Evolutionary conservation across 169 alveolate species (phyloP), one percentile per base, ranked within the genome.

Genomic region (Prorocentrum cordatum): DNA sequence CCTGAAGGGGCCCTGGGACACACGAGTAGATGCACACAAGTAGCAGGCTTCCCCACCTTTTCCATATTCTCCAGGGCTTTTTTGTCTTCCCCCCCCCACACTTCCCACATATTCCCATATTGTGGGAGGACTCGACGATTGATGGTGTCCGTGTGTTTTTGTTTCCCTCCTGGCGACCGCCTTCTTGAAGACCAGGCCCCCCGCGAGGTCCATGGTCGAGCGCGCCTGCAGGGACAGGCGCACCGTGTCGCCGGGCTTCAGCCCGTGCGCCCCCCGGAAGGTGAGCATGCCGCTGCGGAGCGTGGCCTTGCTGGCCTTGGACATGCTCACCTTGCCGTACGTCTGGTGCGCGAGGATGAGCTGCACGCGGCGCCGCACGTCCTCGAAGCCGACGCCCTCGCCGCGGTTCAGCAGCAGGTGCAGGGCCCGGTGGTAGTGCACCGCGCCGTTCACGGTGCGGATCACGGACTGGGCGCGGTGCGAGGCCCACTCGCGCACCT

Each of bases 311-410:
- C 59, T 72, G 3, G 88, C 66, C n/a, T 77, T 77, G 42, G 75
- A 72, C 18, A 77, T 42, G 59, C 88, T 77, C 22, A 77, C 66
- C 36, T 77, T 77, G 9, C 88, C 88, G 35, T 77, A 77, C 45
- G 88, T 77, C 68, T 77, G 88, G 67, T 77, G 88, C 1, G 88
- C 88, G 75, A 77, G 54, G 45, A 77, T 77, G n/a, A 77, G 88
- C 64, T 77, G 88, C 33, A 75, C 88, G 29, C 59, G 88, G 35
- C 45, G 71, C 6, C 88, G 72, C 26, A 77, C 42, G 64, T 58
- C 88, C 35, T 77, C 88, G 29, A 77, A 77, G 54, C 62, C 68
- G n/a, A 66, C 62, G 18, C n/a, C n/a, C 12, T 29, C 54, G 1
- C 35, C 29, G 3, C 85, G 24, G 4, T 66, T 32, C 64, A 77